Evolutionary conservation across 768 basidiomycete genomes (phyloP), one percentile per base, ranked within the genome.

Genomic region (Collybia nuda): DNA sequence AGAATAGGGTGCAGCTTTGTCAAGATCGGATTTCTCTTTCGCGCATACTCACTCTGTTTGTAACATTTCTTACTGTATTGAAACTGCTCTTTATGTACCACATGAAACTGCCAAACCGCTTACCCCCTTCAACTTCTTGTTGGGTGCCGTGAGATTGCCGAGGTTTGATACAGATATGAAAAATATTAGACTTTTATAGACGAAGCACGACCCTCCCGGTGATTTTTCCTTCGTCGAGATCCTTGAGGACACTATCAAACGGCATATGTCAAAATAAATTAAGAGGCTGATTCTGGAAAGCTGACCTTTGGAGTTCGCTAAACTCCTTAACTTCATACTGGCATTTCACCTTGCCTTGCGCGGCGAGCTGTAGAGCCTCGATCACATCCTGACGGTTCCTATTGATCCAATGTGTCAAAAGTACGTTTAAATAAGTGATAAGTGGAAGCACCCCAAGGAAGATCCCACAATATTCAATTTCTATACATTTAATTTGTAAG

Each of bases 281-380:
- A 5, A 17, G 7, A 36, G 11, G 22, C 26, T 26, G 19, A 18
- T 17, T 7, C 21, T 7, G 7, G 32, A 48, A 41, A 35, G 69
- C 80, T 56, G 56, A 83, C 78, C 75, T 64, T 29, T 78, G 72
- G 40, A 88, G 64, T 8, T 81, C 77, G 0, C 70, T 62, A 42
- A 90, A 67, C 0, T 71, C 66, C 59, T 67, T 76, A 19, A 75
- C 51, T 48, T 66, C 67, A 53, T 74, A 80, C 54, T 71, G 73
- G 50, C 81, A 82, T 60, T 79, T 84, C 40, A 91, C 85, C 56
- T 83, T 84, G 9, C 88, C 89, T 17, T 69, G 62, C 0, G 82
- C 78, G 0, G 88, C 90, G 46, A 93, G 78, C 2, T 81, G 77
- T 17, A 93, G 73, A 1, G 92, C 86, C 64, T 94, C 90, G n/a